phyloP scores from a whole-genome alignment of 202 grass and related monocot species.

The Setaria italica region DNA sequence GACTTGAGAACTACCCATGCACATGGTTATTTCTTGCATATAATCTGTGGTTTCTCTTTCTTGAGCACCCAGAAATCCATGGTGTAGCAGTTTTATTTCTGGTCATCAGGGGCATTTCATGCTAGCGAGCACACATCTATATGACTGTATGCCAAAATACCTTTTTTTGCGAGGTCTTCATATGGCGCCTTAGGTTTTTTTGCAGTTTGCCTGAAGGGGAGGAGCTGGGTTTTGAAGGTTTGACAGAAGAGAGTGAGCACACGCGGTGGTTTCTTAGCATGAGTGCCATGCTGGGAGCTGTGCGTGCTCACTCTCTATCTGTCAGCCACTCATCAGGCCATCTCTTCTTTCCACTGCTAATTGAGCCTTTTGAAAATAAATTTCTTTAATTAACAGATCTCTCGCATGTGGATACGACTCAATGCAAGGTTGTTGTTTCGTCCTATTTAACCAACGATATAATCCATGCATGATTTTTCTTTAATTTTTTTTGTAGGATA shows the following conservation, averaged over 20 bases:
- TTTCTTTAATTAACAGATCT: conserved; percentile 17
- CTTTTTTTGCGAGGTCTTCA: background rate
- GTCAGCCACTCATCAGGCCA: conserved; percentile 54
- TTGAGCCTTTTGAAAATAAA: background rate
- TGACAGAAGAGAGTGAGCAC: conserved; percentile 97
- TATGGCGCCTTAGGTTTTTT: background rate
- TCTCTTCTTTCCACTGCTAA: conserved; percentile 15
- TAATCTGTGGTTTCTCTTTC: no score
- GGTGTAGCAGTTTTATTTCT: conserved; percentile 49
- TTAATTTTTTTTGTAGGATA: background rate
- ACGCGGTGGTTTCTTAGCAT: conserved; percentile 70
- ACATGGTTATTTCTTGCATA: no score
- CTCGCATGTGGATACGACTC: background rate
- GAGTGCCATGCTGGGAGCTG: conserved; percentile 51
- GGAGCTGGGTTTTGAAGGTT: conserved; percentile 52
- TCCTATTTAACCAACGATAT: background rate
- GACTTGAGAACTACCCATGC: no score
- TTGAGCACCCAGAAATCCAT: conserved; percentile 43
- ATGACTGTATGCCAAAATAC: background rate
- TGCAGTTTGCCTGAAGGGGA: conserved; percentile 1
- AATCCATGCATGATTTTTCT: background rate
- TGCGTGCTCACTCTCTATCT: conserved; percentile 65
- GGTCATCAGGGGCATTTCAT: conserved; percentile 29
- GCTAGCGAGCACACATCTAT: background rate
- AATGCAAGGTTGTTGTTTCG: background rate